Evolutionary conservation across 495 filamentous ascomycete species (phyloP), one percentile per base, ranked within the genome.

Genomic region (Talaromyces liani): DNA sequence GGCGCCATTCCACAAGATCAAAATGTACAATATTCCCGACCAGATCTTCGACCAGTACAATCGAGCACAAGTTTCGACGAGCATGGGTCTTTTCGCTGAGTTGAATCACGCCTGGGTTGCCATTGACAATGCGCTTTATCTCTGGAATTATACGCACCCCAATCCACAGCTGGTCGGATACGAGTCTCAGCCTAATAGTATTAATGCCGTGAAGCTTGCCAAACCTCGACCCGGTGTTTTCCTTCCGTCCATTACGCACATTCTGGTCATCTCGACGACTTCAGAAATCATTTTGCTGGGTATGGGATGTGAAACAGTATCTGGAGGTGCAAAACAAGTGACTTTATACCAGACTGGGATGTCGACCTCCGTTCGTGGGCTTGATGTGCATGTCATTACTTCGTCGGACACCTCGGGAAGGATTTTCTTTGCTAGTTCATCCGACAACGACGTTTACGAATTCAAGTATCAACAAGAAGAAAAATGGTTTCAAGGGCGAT

Each of bases 391-490:
- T 64, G 80, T 87, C 58, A 90, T 98, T 65, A 87, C 86, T 20
- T 91, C 90, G 9, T 93, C 91, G 2, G 77, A 79, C 45, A 82
- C 86, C 20, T 87, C 82, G 5, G 94, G 94, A 9, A 88, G 94
- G 53, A 91, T 99, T 56, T 99, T 99, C 75, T 94, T 97, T 68
- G 85, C 84, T 27, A 91, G 92, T n/a, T 82, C 81, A 22, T 82
- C 78, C 18, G 91, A 92, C 70, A 88, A 87, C 63, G 91, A 97
- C 70, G 84, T 99, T 58, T 90, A 93, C 71, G 94, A 99, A 76
- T 80, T 98, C 33, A 89, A 88, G 56, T 99, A 99, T 75, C 92
- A 97, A 73, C 89, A 95, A 72, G 91, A 98, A 73, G 94, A 98
- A 72, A 88, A 87, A 67, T 99, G 95, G 95, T 99, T 98, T 70